These are phyloP conservation scores for Candida dubliniensis DNA, from an alignment of 1,139 yeast genomes.

Conservation along the genomic window DNA sequence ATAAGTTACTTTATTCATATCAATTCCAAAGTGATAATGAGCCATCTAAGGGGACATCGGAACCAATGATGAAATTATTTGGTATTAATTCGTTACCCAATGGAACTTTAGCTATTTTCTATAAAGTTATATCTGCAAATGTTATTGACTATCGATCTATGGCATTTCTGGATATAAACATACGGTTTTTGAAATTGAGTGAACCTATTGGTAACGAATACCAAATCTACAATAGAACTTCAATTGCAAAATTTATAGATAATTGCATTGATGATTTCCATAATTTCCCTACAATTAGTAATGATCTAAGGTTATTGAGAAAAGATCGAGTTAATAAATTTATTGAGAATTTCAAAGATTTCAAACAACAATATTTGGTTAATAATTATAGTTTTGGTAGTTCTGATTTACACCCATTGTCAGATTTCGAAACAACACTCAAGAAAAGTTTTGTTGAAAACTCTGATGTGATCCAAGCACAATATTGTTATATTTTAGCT, in stretches of 20 bases:
- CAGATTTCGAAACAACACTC: slow-evolving; percentile 12
- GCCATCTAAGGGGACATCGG: slow-evolving; percentile 15
- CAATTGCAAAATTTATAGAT: slow-evolving; percentile 13
- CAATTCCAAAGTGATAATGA: slow-evolving; percentile 27
- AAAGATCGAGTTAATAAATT: slow-evolving; percentile 19
- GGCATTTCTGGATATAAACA: slow-evolving; percentile 25
- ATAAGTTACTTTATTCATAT: slow-evolving; percentile 24
- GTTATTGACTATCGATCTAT: slow-evolving; percentile 30
- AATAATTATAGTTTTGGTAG: slow-evolving; percentile 8
- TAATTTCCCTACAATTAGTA: slow-evolving; percentile 23
- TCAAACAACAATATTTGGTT: slow-evolving; percentile 18
- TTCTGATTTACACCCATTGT: not conserved
- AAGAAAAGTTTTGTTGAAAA: slow-evolving; percentile 24
- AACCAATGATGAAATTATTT: slow-evolving; percentile 29
- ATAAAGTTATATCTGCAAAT: slow-evolving; percentile 30
- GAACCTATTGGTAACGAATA: slow-evolving; percentile 5
- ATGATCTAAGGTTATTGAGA: slow-evolving; percentile 15
- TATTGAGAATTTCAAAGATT: slow-evolving; percentile 18
- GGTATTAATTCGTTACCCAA: slow-evolving; percentile 23
- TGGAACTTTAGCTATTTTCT: slow-evolving; percentile 27
- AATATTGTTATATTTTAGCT: slow-evolving; percentile 30
- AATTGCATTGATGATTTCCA: slow-evolving; percentile 16
- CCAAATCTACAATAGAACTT: slow-evolving; percentile 6
- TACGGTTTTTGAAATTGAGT: slow-evolving; percentile 22
- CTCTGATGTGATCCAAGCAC: slow-evolving; percentile 21